Base-by-base conservation (phyloP, 495 filamentous ascomycete species). In the Staphylotrichum tortipilum region DNA sequence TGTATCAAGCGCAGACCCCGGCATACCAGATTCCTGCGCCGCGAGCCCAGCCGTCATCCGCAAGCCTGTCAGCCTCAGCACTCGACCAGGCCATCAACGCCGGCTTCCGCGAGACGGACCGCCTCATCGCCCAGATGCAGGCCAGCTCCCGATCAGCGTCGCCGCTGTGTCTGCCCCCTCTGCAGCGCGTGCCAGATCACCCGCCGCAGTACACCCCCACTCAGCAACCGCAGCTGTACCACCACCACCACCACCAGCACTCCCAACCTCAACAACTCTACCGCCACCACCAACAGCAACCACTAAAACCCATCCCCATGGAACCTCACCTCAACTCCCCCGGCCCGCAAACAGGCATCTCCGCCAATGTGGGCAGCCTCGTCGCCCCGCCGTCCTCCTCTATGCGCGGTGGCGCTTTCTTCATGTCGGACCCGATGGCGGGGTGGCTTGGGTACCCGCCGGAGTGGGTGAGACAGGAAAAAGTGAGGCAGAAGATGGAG, bases 311-410 rank as follows among this genome's bases (percentile, higher is more conserved):
- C 4, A 45, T 47, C 11, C 38, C 55, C 11, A 10, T 63, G 26
- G 60, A 61, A 24, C 60, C 60, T 9, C 58, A 61, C 24, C 44
- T 56, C 3, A 19, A 17, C 7, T 60, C 60, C 2, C 57, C 60
- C 5, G 57, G 58, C 8, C 60, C 60, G 24, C 4, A 31, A 7
- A 18, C 35, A 2, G 40, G 43, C 9, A 56, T 58, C 33, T 50
- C 57, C 9, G 50, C 51, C 8, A 54, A 61, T 30, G 60, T 61
- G 1, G 58, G 58, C 2, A 26, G 33, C 2, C 38, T 29, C 9
- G 8, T 18, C 7, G 26, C n/a, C n/a, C n/a, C n/a, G n/a, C n/a
- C n/a, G n/a, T n/a, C 1, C 19, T 3, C 2, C 24, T 15, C 22
- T n/a, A 2, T 8, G 2, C 1, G 11, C 10, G 36, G 29, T 14